These are phyloP conservation scores for Aspergillus panamensis DNA, from an alignment of 495 filamentous ascomycete genomes.

Conservation along the genomic window DNA sequence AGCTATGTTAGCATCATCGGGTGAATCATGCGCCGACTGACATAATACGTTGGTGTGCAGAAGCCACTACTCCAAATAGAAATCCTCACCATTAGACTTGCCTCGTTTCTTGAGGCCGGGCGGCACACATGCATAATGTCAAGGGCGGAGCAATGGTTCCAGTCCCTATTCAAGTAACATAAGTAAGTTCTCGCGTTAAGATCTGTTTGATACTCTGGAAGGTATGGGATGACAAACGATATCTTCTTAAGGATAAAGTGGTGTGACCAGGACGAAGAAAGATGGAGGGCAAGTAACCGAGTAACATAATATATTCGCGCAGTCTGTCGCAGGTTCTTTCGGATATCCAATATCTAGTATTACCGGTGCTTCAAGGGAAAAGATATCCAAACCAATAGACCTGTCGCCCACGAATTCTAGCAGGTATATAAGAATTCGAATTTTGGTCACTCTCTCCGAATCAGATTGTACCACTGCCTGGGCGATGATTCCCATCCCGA, in stretches of 20 bases:
- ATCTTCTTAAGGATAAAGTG: slow-evolving; percentile 6
- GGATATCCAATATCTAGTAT: not conserved
- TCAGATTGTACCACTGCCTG: slow-evolving; percentile 4
- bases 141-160: not conserved
- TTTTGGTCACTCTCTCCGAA: not conserved
- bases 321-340: not conserved
- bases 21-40: not conserved
- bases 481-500: slow-evolving; percentile 1
- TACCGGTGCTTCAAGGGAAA: not conserved
- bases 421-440: slow-evolving; percentile 4
- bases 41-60: slow-evolving; percentile 7
- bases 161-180: slow-evolving; percentile 8
- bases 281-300: slow-evolving; percentile 8
- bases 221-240: not conserved
- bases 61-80: not conserved
- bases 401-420: slow-evolving; percentile 4
- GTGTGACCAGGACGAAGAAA: slow-evolving; percentile 5
- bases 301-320: slow-evolving; percentile 7
- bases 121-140: slow-evolving; percentile 1
- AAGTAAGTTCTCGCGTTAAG: slow-evolving; percentile 6
- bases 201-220: slow-evolving; percentile 4
- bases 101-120: slow-evolving; percentile 10
- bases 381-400: slow-evolving; percentile 2
- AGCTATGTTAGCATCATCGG: not conserved
- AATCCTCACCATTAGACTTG: slow-evolving; percentile 7